Evolutionary conservation across 2,329 filamentous ascomycete genomes (phyloP).

Genomic region (Xylariaceae sp.): DNA sequence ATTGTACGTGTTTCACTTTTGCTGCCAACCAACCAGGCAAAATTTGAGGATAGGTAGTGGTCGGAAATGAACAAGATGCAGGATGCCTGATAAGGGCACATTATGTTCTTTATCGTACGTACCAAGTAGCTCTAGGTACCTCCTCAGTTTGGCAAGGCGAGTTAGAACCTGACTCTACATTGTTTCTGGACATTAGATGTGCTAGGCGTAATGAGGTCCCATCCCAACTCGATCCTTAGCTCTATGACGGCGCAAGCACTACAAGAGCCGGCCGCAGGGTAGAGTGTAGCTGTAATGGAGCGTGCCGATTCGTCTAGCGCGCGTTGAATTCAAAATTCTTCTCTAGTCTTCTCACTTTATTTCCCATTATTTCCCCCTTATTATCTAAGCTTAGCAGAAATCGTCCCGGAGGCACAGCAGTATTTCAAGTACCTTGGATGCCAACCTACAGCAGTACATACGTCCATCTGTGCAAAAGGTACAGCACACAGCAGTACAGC

Average conservation of each 20-base stretch:
- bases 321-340: conserved; percentile 8
- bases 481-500: no score
- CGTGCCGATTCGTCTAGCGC: conserved; percentile 2
- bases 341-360: conserved; percentile 1
- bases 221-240: conserved; percentile 4
- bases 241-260: conserved; percentile 1
- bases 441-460: no score
- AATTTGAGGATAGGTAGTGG: no score
- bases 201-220: background rate
- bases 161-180: no score
- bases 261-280: background rate
- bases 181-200: no score
- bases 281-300: background rate
- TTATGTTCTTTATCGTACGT: background rate
- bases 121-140: background rate
- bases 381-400: no score
- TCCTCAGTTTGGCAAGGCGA: no score
- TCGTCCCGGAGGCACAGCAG: no score
- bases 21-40: no score
- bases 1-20: conserved; percentile 15
- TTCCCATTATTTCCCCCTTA: background rate
- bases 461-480: no score
- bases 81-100: background rate
- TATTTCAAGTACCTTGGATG: no score
- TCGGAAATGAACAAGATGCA: background rate